phyloP scores from a whole-genome alignment of 345 rosid species.

The Brassica incana region DNA sequence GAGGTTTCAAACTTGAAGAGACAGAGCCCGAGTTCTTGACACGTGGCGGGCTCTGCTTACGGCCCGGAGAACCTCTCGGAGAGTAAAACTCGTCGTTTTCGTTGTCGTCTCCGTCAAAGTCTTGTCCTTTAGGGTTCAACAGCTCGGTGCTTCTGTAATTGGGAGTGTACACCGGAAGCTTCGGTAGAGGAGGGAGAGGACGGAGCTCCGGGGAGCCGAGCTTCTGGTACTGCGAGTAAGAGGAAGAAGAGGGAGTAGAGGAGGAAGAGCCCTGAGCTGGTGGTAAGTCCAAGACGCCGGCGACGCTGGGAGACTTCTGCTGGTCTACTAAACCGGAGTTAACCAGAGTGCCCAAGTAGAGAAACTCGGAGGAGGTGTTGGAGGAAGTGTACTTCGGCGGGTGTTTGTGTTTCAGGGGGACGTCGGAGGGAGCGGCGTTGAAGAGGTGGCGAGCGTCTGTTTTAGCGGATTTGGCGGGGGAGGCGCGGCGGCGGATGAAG shows the following conservation, averaged over 20 bases:
- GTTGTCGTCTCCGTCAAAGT: conserved; percentile 42
- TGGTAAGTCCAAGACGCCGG: conserved; percentile 47
- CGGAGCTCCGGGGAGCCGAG: conserved; percentile 89
- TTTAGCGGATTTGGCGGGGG: conserved; percentile 45
- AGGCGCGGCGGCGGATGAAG: conserved; percentile 41
- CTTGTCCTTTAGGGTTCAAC: conserved; percentile 36
- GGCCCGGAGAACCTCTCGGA: conserved; percentile 77
- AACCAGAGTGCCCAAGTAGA: conserved; percentile 76
- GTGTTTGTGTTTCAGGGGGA: conserved; percentile 28
- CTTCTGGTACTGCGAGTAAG: conserved; percentile 53
- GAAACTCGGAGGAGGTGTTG: conserved; percentile 71
- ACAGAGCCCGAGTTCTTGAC: conserved; percentile 48
- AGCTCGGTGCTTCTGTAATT: conserved; percentile 49
- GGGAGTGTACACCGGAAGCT: conserved; percentile 42
- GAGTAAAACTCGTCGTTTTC: conserved; percentile 92
- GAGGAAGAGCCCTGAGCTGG: conserved; percentile 26
- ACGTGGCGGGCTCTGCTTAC: conserved; percentile 49
- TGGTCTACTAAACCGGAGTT: conserved; percentile 49
- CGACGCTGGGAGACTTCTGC: conserved; percentile 43
- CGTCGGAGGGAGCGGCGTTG: conserved; percentile 70
- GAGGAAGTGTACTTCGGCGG: conserved; percentile 45
- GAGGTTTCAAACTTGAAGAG: conserved; percentile 45
- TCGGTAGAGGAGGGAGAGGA: conserved; percentile 88
- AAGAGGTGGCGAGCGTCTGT: conserved; percentile 67
- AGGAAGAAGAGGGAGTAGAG: conserved; percentile 35